A percentile compares a stretch with the other conserved stretches of the same genome.
These are phyloP conservation scores for Elsinoe batatas DNA, from an alignment of 2,329 filamentous ascomycete genomes.

Conservation along the genomic window DNA sequence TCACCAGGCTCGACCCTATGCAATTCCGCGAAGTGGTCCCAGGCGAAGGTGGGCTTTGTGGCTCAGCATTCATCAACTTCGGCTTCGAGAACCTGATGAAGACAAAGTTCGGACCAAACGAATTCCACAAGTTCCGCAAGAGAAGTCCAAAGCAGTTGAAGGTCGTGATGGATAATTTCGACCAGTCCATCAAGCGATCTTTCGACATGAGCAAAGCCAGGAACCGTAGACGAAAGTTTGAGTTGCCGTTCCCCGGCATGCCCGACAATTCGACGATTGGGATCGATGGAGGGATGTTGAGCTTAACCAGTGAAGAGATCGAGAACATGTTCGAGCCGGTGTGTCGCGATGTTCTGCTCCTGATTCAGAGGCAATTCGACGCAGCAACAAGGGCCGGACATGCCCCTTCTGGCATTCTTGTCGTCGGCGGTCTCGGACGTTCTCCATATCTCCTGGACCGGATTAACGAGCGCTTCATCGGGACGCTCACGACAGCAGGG, in stretches of 20 bases:
- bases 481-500: constrained; percentile 37
- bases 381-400: constrained; percentile 32
- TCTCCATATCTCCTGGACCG: constrained; percentile 59
- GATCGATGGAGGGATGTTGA: constrained; percentile 65
- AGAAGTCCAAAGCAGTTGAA: constrained; percentile 72
- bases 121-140: constrained; percentile 63
- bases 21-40: constrained; percentile 70
- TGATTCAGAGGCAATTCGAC: constrained; percentile 36
- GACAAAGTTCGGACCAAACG: constrained; percentile 17
- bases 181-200: constrained; percentile 76
- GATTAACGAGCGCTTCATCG: constrained; percentile 59
- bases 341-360: constrained; percentile 42
- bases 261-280: constrained; percentile 67
- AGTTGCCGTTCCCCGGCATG: constrained; percentile 66
- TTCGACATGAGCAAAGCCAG: constrained; percentile 61
- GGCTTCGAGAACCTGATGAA: constrained; percentile 62
- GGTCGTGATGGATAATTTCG: constrained; percentile 64
- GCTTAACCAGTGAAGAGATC: constrained; percentile 61
- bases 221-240: constrained; percentile 54
- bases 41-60: constrained; percentile 67
- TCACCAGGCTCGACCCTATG: constrained; percentile 62
- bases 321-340: constrained; percentile 53
- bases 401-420: constrained; percentile 53
- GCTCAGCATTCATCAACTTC: constrained; percentile 71
- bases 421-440: constrained; percentile 75